phyloP scores from a whole-genome alignment of 441 rosid species.

The Lepidium campestre region DNA sequence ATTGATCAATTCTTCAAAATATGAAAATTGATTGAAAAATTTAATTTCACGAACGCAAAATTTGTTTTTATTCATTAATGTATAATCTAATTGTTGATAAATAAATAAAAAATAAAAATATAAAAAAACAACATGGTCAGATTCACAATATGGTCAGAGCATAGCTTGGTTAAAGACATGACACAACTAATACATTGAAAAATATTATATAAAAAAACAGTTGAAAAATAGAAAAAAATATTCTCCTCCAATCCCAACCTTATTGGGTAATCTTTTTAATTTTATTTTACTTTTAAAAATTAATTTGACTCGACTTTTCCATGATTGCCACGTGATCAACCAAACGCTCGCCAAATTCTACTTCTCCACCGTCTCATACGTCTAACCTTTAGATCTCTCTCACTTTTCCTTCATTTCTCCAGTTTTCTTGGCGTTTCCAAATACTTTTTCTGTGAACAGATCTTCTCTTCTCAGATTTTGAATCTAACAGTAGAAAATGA shows the following conservation, averaged over 20 bases:
- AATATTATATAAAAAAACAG: not conserved
- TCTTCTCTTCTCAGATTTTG: not conserved
- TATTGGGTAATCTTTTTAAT: not conserved
- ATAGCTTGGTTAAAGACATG: no score
- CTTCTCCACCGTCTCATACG: conserved; percentile 24
- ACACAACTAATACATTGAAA: not conserved
- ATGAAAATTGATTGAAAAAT: no score
- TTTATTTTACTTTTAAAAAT: not conserved
- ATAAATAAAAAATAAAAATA: no score
- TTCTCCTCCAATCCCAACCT: conserved; percentile 8
- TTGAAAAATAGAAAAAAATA: not conserved
- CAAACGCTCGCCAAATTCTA: conserved; percentile 5
- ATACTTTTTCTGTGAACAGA: not conserved
- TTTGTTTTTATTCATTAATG: no score
- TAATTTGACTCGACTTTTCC: not conserved
- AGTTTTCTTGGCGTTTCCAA: conserved; percentile 13
- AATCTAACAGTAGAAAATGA: conserved; percentile 38
- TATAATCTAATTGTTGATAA: no score
- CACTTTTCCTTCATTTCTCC: not conserved
- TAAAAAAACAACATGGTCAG: no score
- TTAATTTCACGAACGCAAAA: no score
- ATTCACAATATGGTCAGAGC: no score
- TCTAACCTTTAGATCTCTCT: not conserved
- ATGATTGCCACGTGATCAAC: conserved; percentile 20
- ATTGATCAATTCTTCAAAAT: no score